Evolutionary conservation across 164 flowering plant species (phyloP).

Genomic region (Macadamia tetraphylla): DNA sequence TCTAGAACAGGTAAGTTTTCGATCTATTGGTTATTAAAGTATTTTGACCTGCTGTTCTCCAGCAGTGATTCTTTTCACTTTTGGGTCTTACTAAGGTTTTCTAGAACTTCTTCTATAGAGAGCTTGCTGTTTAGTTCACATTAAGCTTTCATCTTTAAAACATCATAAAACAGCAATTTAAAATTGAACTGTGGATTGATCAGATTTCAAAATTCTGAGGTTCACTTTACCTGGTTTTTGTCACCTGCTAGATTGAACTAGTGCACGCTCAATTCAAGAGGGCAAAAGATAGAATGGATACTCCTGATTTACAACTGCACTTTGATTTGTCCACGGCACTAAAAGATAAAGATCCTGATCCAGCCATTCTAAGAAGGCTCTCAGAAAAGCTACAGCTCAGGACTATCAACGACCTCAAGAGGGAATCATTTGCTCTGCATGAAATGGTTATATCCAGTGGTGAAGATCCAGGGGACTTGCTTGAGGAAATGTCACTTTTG

Average conservation of each 20-base stretch:
- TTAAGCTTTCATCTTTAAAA: neutral
- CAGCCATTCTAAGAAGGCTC: conserved; percentile 45
- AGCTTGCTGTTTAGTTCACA: neutral
- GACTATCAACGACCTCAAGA: conserved; percentile 64
- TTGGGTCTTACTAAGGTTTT: neutral
- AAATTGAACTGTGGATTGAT: neutral
- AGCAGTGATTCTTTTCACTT: neutral
- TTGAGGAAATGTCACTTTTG: conserved; percentile 56
- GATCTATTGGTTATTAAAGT: neutral
- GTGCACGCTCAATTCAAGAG: conserved; percentile 80
- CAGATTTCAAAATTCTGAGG: neutral
- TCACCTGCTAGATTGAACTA: conserved; percentile 62
- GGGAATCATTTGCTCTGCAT: conserved; percentile 65
- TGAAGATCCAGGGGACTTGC: conserved; percentile 48
- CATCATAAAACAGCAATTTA: neutral
- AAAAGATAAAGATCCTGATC: conserved; percentile 49
- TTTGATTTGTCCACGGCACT: conserved; percentile 52
- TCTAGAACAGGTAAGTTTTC: conserved; percentile 58
- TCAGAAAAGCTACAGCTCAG: conserved; percentile 67
- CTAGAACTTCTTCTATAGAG: neutral
- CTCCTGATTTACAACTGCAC: conserved; percentile 51
- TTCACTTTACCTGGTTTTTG: neutral
- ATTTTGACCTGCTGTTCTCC: neutral
- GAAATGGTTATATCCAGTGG: conserved; percentile 53
- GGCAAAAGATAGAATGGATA: conserved; percentile 56